Percentiles rank a stretch among this genome's conserved stretches.
Evolutionary conservation across 1,284 basidiomycete genomes (phyloP).

Genomic region (Blastosporella zonata): DNA sequence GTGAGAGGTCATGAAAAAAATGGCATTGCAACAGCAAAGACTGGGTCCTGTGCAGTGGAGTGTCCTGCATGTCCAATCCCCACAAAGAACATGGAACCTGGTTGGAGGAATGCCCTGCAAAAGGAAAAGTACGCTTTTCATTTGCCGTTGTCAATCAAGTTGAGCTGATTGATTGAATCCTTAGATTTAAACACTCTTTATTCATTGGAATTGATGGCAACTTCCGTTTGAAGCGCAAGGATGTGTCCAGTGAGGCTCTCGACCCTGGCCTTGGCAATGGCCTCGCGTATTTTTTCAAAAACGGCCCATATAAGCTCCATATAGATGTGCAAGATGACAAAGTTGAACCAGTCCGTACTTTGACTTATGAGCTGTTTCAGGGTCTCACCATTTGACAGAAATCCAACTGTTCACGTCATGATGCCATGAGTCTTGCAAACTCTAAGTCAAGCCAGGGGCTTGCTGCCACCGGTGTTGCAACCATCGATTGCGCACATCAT

Average conservation of each 20-base stretch:
- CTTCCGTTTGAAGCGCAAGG: slow-evolving; percentile 21
- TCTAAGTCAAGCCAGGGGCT: slow-evolving; percentile 20
- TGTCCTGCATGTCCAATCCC: slow-evolving; percentile 28
- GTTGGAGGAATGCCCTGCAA: slow-evolving; percentile 18
- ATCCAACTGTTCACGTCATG: slow-evolving; percentile 23
- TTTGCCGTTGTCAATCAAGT: neutral
- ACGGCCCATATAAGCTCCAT: slow-evolving; percentile 12
- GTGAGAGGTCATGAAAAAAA: neutral
- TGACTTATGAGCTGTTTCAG: neutral
- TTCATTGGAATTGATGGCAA: slow-evolving; percentile 22
- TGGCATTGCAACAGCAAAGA: slow-evolving; percentile 10
- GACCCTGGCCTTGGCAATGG: slow-evolving; percentile 13
- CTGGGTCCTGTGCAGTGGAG: slow-evolving; percentile 22
- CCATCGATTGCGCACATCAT: slow-evolving; percentile 32
- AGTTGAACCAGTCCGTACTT: slow-evolving; percentile 10
- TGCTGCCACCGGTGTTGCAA: slow-evolving; percentile 29
- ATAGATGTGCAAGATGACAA: slow-evolving; percentile 9
- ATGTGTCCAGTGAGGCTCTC: slow-evolving; percentile 5
- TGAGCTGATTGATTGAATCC: neutral
- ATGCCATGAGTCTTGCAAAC: slow-evolving; percentile 27
- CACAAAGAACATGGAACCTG: slow-evolving; percentile 20
- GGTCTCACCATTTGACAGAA: slow-evolving; percentile 13
- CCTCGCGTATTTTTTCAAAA: slow-evolving; percentile 6
- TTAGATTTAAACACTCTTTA: slow-evolving; percentile 5
- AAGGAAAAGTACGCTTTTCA: slow-evolving; percentile 3